phyloP scores from a whole-genome alignment of 208 protist genomes.

The Naegleria fowleri region DNA sequence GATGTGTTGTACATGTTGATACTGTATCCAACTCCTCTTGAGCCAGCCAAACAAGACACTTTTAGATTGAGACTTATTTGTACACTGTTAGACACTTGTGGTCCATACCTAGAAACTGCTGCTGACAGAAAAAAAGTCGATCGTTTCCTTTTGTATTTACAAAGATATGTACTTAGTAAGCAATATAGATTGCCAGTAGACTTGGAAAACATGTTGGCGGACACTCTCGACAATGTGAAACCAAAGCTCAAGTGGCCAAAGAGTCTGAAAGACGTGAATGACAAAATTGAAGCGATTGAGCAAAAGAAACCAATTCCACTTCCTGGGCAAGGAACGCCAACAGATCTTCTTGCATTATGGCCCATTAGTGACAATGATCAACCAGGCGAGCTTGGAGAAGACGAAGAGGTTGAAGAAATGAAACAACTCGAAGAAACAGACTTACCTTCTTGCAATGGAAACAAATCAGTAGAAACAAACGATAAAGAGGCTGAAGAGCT shows the following conservation, averaged over 20 bases:
- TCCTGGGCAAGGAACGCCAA: neutral
- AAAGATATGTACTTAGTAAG: conserved; percentile 53
- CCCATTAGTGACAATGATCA: neutral
- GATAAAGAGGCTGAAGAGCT: neutral
- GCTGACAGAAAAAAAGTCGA: conserved; percentile 38
- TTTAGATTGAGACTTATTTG: conserved; percentile 51
- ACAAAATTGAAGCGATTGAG: neutral
- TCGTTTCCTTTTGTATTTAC: conserved; percentile 49
- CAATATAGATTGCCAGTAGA: conserved; percentile 46
- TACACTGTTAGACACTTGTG: conserved; percentile 42
- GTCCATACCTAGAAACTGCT: conserved; percentile 44
- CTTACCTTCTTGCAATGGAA: neutral
- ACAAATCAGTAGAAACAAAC: neutral
- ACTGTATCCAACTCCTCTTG: neutral
- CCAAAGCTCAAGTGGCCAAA: conserved; percentile 19
- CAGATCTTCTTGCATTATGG: neutral
- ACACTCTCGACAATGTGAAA: conserved; percentile 43
- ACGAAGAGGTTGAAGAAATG: neutral
- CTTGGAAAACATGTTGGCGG: conserved; percentile 54
- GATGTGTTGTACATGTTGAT: neutral
- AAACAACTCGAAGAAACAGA: neutral
- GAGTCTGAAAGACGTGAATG: neutral
- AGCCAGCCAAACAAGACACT: conserved; percentile 39
- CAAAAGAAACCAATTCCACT: neutral
- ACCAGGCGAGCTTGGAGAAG: neutral